Percentiles rank a stretch among this genome's conserved stretches.
Evolutionary conservation across 1,139 yeast species (phyloP).

Genomic region (Pneumocystis carinii): DNA sequence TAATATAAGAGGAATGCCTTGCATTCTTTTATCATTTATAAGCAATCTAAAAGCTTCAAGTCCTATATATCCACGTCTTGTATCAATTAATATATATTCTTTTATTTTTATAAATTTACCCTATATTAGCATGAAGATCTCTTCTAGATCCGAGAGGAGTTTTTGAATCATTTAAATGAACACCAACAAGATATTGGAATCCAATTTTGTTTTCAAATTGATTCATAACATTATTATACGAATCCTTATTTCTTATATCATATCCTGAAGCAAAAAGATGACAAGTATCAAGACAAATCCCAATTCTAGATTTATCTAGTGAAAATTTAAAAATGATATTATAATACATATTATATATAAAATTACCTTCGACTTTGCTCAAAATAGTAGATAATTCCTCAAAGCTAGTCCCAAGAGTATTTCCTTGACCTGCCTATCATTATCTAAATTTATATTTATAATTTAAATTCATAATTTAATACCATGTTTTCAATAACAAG

Average conservation of each 20-base stretch:
- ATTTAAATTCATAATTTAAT: neutral
- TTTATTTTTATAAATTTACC: constrained; percentile 22
- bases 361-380: constrained; percentile 71
- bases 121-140: constrained; percentile 81
- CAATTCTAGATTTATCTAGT: constrained; percentile 1
- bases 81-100: neutral
- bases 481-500: constrained; percentile 84
- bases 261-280: constrained; percentile 56
- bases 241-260: constrained; percentile 49
- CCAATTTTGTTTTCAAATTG: constrained; percentile 65
- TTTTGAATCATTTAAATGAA: constrained; percentile 87
- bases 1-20: constrained; percentile 61
- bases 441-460: neutral
- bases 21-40: constrained; percentile 51
- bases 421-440: constrained; percentile 69
- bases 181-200: constrained; percentile 53
- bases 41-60: constrained; percentile 65
- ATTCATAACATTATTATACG: constrained; percentile 53
- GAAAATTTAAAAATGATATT: constrained; percentile 48
- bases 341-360: constrained; percentile 55
- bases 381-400: constrained; percentile 67
- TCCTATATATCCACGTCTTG: constrained; percentile 62
- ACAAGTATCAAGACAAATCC: constrained; percentile 6
- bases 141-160: constrained; percentile 83
- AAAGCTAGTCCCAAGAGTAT: constrained; percentile 66